A percentile compares a stretch with the other conserved stretches of the same genome.
Conservation (phyloP, 2,329 filamentous ascomycete genomes). For the Anthostomella pinea region DNA sequence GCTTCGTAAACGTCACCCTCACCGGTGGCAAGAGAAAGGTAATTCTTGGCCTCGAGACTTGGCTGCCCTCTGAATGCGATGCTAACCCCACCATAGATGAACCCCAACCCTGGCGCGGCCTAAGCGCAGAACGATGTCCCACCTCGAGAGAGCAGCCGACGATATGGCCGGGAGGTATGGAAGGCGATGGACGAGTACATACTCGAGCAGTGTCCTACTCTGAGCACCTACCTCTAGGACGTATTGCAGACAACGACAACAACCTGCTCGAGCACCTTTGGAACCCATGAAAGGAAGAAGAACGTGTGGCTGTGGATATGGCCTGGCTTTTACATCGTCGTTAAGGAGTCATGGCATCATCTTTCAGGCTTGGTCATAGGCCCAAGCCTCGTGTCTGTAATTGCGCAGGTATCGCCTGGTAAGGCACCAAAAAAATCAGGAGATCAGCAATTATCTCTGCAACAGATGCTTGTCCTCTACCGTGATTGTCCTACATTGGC, state of each 20-base stretch:
- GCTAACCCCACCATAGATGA: slow-evolving; percentile 34
- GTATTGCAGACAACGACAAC: slow-evolving; percentile 21
- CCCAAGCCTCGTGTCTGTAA: slow-evolving; percentile 24
- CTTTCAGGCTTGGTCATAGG: slow-evolving; percentile 26
- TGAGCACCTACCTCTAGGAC: slow-evolving; percentile 25
- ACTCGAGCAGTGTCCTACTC: slow-evolving; percentile 13
- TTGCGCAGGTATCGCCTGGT: slow-evolving; percentile 22
- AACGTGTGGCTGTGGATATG: slow-evolving; percentile 23
- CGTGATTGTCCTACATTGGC: too few relatives aligned
- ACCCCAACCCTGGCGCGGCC: slow-evolving; percentile 40
- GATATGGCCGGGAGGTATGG: slow-evolving; percentile 22
- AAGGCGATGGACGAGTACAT: slow-evolving; percentile 26
- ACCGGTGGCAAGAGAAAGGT: slow-evolving; percentile 99
- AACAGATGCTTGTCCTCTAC: slow-evolving; percentile 1
- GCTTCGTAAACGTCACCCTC: slow-evolving; percentile 97
- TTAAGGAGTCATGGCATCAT: slow-evolving; percentile 31
- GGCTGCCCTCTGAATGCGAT: slow-evolving; percentile 1
- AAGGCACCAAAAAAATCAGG: slow-evolving; percentile 19
- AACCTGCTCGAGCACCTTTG: slow-evolving; percentile 23
- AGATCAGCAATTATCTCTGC: slow-evolving; percentile 19
- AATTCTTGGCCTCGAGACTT: too few relatives aligned
- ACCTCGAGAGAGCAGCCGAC: slow-evolving; percentile 27
- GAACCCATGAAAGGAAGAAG: slow-evolving; percentile 17
- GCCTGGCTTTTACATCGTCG: slow-evolving; percentile 25
- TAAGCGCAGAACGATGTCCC: slow-evolving; percentile 27